Evolutionary conservation across 2,329 filamentous ascomycete genomes (phyloP).

Genomic region (Scopulariopsis brevicaulis): DNA sequence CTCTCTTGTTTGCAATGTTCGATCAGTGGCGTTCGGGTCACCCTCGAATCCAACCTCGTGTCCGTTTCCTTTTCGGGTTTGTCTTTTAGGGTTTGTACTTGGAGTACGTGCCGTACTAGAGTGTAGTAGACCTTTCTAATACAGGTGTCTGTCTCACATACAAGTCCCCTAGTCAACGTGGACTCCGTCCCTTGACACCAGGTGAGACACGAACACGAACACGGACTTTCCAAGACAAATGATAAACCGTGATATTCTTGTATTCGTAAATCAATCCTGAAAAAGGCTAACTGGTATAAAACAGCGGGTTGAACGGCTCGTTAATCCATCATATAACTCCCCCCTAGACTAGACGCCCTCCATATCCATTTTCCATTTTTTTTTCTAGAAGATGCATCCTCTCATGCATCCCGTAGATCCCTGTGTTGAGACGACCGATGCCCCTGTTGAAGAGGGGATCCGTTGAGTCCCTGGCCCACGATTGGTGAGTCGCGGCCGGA

Average conservation of each 20-base stretch:
- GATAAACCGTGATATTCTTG: neutral
- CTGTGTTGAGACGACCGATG: neutral
- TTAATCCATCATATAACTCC: neutral
- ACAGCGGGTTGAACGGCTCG: conserved; percentile 6
- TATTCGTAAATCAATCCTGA: neutral
- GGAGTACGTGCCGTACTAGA: neutral
- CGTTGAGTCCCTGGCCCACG: neutral
- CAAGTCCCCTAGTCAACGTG: neutral
- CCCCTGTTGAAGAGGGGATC: conserved; percentile 6
- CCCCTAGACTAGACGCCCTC: neutral
- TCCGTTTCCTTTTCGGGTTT: neutral
- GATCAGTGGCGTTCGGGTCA: neutral
- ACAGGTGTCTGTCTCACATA: neutral
- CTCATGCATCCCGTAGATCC: neutral
- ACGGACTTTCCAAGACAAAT: neutral
- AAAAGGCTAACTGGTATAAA: conserved; percentile 2
- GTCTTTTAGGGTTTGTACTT: neutral
- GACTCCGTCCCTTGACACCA: neutral
- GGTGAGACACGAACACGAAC: neutral
- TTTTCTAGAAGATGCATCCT: neutral
- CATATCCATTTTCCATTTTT: neutral
- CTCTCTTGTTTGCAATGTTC: neutral
- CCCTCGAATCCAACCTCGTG: neutral
- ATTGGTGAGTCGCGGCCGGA: neutral
- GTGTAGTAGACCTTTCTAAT: neutral